phyloP scores from a whole-genome alignment of 345 rosid genomes.

The Gossypium mustelinum region DNA sequence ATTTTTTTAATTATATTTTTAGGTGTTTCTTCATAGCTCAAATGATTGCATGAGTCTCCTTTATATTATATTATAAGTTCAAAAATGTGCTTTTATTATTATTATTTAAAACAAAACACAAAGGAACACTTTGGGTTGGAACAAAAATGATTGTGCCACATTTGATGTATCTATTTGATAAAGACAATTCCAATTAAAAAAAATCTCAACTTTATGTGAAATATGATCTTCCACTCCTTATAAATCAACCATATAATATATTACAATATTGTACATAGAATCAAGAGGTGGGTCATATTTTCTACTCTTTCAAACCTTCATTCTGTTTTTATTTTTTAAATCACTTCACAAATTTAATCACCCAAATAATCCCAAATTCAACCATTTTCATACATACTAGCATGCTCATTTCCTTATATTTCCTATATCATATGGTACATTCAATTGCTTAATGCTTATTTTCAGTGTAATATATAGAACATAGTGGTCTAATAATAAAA shows the following conservation, averaged over 20 bases:
- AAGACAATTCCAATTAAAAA: slow-evolving; percentile 22
- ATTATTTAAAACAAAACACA: slow-evolving; percentile 18
- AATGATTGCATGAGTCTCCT: slow-evolving; percentile 27
- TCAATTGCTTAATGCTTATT: too few relatives aligned
- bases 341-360: not conserved
- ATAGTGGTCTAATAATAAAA: too few relatives aligned
- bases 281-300: slow-evolving; percentile 32
- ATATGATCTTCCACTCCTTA: not conserved
- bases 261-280: slow-evolving; percentile 15
- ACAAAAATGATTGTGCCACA: slow-evolving; percentile 36
- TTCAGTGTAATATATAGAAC: too few relatives aligned
- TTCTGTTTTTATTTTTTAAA: not conserved
- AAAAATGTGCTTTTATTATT: slow-evolving; percentile 39
- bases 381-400: too few relatives aligned
- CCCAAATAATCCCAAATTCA: too few relatives aligned
- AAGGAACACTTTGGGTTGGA: slow-evolving; percentile 27
- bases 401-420: too few relatives aligned
- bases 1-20: too few relatives aligned
- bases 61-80: slow-evolving; percentile 18
- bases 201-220: not conserved
- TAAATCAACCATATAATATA: too few relatives aligned
- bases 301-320: slow-evolving; percentile 23
- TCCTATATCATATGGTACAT: too few relatives aligned
- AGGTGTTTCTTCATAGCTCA: not conserved
- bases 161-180: slow-evolving; percentile 37